A percentile compares a stretch with the other conserved stretches of the same genome.
Conservation (phyloP, 495 filamentous ascomycete genomes). For the Hypomontagnella monticulosa region DNA sequence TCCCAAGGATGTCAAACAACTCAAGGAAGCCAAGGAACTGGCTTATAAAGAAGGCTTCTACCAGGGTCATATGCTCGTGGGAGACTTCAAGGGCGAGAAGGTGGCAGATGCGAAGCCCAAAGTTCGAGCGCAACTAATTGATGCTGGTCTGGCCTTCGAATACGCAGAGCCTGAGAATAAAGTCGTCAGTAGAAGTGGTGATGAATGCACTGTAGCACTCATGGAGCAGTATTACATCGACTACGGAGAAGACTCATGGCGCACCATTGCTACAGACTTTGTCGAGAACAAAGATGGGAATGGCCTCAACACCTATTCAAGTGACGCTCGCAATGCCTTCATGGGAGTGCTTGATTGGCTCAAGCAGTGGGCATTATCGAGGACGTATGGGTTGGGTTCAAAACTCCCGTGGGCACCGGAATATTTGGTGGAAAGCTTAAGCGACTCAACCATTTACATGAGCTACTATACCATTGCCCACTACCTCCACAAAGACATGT, state of each 20-base stretch:
- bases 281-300: constrained; percentile 69
- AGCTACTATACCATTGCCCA: constrained; percentile 96
- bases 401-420: constrained; percentile 94
- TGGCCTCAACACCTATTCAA: constrained; percentile 78
- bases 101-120: constrained; percentile 88
- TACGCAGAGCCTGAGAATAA: constrained; percentile 93
- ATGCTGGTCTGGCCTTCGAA: constrained; percentile 82
- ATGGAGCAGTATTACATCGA: constrained; percentile 98
- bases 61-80: constrained; percentile 88
- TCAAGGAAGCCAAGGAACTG: constrained; percentile 92
- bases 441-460: constrained; percentile 94
- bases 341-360: constrained; percentile 88
- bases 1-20: constrained; percentile 89
- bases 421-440: constrained; percentile 91
- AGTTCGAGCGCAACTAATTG: constrained; percentile 80
- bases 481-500: constrained; percentile 80
- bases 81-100: constrained; percentile 86
- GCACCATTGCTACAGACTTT: constrained; percentile 73
- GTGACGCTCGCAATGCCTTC: constrained; percentile 85
- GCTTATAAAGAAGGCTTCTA: constrained; percentile 99
- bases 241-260: constrained; percentile 66
- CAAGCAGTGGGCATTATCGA: constrained; percentile 92
- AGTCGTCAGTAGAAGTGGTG: constrained; percentile 85
- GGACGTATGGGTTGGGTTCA: constrained; percentile 91
- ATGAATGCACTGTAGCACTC: constrained; percentile 90